Evolutionary conservation across 768 basidiomycete species (phyloP), one percentile per base, ranked within the genome.

Genomic region (Mrakia frigida): DNA sequence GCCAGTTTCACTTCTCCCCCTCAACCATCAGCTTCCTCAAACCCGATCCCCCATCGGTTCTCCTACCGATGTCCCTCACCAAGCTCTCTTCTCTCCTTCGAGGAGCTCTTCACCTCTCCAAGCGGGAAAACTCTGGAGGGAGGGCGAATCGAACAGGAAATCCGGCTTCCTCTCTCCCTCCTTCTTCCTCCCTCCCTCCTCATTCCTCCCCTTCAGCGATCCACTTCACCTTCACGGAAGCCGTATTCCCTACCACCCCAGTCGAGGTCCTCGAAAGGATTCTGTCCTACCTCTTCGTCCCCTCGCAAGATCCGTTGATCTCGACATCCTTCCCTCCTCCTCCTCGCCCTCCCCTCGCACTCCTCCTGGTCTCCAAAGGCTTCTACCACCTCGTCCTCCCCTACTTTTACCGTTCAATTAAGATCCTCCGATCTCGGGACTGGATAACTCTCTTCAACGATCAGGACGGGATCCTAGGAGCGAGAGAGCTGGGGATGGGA

Each of bases 331-430:
- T 33, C 59, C 59, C n/a, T 28, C n/a, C n/a, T 14, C 59, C 11
- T 11, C 59, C n/a, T 31, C 59, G 3, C 59, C 59, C 14, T 16
- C 59, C 59, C n/a, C 59, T 60, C 59, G 14, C 11, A 18, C 59
- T 60, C 59, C 59, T 60, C 59, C 59, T 60, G n/a, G 59, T 60
- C 59, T 60, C n/a, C n/a, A 33, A n/a, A n/a, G 59, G 59, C 11
- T 60, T 60, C 59, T 28, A n/a, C 59, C 59, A 60, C 10, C 59
- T 60, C n/a, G 59, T 60, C 59, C 59, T 60, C 59, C 59, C 59
- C 0, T 33, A 60, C 59, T 60, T 60, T n/a, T 60, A 60, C 59
- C 11, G n/a, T 7, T 60, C 59, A 25, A 60, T 60, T n/a, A 28
- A 10, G 6, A 60, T 60, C 59, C 59, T n/a, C 4, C 59, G 59